These are phyloP conservation scores for Candida coquimbonensis DNA, from an alignment of 805 yeast species.

Conservation along the genomic window DNA sequence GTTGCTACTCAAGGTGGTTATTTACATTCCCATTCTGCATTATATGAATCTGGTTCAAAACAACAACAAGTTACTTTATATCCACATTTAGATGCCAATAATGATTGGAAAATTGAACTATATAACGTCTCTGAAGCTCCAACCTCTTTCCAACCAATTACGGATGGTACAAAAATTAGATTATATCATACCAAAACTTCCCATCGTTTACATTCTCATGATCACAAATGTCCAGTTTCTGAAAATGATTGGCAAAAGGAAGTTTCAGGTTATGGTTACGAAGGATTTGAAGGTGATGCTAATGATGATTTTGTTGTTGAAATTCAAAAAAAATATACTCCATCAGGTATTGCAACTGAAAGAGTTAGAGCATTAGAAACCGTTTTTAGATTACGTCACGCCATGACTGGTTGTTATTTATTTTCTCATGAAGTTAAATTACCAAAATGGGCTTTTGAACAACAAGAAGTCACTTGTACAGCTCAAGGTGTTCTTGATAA, in stretches of 20 bases:
- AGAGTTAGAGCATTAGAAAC: constrained; percentile 61
- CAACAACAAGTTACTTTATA: constrained; percentile 80
- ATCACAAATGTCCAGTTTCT: constrained; percentile 71
- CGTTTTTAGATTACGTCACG: constrained; percentile 68
- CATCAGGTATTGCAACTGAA: constrained; percentile 43
- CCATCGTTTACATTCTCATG: constrained; percentile 76
- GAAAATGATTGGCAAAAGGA: constrained; percentile 81
- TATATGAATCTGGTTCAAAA: constrained; percentile 71
- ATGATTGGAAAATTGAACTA: constrained; percentile 65
- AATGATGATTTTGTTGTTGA: constrained; percentile 79
- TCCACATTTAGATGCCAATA: constrained; percentile 71
- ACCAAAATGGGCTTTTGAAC: constrained; percentile 81
- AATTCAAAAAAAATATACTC: constrained; percentile 49
- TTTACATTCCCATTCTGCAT: constrained; percentile 70
- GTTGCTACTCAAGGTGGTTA: constrained; percentile 70
- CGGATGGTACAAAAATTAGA: constrained; percentile 66
- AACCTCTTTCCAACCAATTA: constrained; percentile 51
- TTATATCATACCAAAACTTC: constrained; percentile 50
- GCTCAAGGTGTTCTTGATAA: constrained; percentile 55
- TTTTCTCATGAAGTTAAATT: constrained; percentile 70
- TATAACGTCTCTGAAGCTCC: constrained; percentile 54
- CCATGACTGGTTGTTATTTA: constrained; percentile 70
- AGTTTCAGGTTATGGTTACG: constrained; percentile 68
- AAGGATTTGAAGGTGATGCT: constrained; percentile 74
- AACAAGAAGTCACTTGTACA: constrained; percentile 81